phyloP scores from a whole-genome alignment of 768 basidiomycete genomes.

The Podaxis sp. region DNA sequence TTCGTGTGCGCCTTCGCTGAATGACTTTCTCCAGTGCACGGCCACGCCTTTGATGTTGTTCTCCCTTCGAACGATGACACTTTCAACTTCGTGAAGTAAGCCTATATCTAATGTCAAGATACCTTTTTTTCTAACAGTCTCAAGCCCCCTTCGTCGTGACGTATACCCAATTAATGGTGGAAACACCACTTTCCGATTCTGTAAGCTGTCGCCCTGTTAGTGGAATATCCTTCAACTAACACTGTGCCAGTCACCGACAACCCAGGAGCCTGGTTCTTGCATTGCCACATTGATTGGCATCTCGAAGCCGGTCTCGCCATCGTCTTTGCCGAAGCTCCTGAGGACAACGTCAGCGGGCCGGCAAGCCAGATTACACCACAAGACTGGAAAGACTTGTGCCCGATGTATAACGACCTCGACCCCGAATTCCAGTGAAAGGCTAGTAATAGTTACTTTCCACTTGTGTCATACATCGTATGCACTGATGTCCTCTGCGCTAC shows the following conservation, averaged over 20 bases:
- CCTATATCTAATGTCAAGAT: background rate
- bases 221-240: background rate
- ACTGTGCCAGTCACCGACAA: conserved; percentile 16
- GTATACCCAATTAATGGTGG: conserved; percentile 16
- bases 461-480: background rate
- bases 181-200: conserved; percentile 17
- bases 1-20: background rate
- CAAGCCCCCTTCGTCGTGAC: conserved; percentile 19
- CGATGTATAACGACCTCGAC: conserved; percentile 18
- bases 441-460: background rate
- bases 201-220: background rate
- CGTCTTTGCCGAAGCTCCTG: conserved; percentile 34
- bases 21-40: conserved; percentile 18
- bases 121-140: background rate
- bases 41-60: conserved; percentile 27
- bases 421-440: conserved; percentile 17
- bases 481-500: background rate
- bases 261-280: conserved; percentile 22
- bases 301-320: conserved; percentile 38
- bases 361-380: conserved; percentile 26
- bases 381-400: conserved; percentile 18
- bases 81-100: conserved; percentile 15
- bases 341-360: conserved; percentile 24
- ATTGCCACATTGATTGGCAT: conserved; percentile 32
- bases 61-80: conserved; percentile 6